phyloP scores from a whole-genome alignment of 2,329 filamentous ascomycete species.

The Clonostachys rosea region DNA sequence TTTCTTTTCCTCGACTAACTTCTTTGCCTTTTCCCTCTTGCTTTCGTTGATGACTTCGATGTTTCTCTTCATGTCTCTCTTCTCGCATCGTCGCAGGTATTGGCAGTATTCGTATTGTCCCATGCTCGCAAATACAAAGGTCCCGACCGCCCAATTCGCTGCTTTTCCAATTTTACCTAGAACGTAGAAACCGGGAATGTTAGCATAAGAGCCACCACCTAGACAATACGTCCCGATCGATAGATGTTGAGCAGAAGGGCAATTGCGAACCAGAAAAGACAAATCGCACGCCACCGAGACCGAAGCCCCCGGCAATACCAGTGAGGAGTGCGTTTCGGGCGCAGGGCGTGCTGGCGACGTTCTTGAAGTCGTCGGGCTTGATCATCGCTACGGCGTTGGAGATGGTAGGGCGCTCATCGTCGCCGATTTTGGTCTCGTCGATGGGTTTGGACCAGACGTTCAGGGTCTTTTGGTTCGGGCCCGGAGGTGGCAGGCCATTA shows the following conservation, averaged over 20 bases:
- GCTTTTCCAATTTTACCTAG: conserved; percentile 39
- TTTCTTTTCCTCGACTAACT: conserved; percentile 35
- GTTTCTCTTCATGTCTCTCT: conserved; percentile 77
- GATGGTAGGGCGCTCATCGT: conserved; percentile 27
- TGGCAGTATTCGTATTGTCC: conserved; percentile 83
- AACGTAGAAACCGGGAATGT: background rate
- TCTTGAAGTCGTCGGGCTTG: conserved; percentile 62
- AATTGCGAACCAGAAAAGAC: conserved; percentile 1
- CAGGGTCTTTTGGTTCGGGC: conserved; percentile 2
- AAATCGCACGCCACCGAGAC: conserved; percentile 67
- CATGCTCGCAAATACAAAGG: conserved; percentile 66
- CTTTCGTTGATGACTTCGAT: conserved; percentile 60
- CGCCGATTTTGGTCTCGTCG: background rate
- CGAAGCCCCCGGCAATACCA: conserved; percentile 77
- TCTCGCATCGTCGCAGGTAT: conserved; percentile 67
- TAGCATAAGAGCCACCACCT: background rate
- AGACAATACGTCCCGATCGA: background rate
- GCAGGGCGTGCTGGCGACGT: conserved; percentile 76
- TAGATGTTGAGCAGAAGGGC: background rate
- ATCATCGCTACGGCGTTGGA: conserved; percentile 63
- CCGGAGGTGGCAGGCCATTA: background rate
- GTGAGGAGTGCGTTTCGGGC: conserved; percentile 77
- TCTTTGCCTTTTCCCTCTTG: conserved; percentile 41
- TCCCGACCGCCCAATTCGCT: conserved; percentile 81
- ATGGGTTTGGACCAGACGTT: conserved; percentile 4